Evolutionary conservation across 163 green algal species (phyloP), one percentile per base, ranked within the genome.

Genomic region (Chlamydomonas reinhardtii): DNA sequence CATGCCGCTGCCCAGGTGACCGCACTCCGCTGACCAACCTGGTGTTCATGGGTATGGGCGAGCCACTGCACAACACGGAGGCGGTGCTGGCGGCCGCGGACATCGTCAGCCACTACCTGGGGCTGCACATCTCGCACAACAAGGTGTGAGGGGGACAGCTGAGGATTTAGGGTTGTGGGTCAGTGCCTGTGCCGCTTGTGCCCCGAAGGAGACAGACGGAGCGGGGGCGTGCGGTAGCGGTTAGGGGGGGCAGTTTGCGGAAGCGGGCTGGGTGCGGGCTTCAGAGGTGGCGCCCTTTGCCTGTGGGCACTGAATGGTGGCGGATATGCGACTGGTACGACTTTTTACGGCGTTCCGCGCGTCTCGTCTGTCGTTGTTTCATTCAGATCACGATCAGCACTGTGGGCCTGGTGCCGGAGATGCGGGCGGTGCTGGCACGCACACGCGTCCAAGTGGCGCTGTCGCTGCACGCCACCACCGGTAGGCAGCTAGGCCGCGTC

Each of bases 391-490:
- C 97, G 0, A 95, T 99, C 37, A 98, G 94, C 37, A 99, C 97
- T 0, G 95, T 98, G 25, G 97, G 97, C 5, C 93, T 99, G 43
- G 94, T 99, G 27, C 94, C 95, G 0, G 89, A 98, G 88, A 95
- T 99, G 75, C 89, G 89, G 29, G 54, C 69, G 0, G 97, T 99
- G 70, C 69, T 87, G 37, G 72, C 79, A 2, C 73, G 78, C 32
- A 92, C 77, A 78, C 80, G 86, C 0, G 95, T 90, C 5, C 92
- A 96, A 86, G 89, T 99, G 64, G 97, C 97, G 0, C 92, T 99
- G 22, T 98, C 93, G 2, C 94, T 99, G 70, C 96, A 99, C 84
- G 97, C 97, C 29, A 98, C 97, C 37, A 99, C 96, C 29, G 96
- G 99, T 89, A 93, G 91, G 85, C 11, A 8, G 84, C 90, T 82